A percentile compares a stretch with the other conserved stretches of the same genome.
Evolutionary conservation across 805 yeast species (phyloP).

Genomic region (Dipodascus geniculatus): DNA sequence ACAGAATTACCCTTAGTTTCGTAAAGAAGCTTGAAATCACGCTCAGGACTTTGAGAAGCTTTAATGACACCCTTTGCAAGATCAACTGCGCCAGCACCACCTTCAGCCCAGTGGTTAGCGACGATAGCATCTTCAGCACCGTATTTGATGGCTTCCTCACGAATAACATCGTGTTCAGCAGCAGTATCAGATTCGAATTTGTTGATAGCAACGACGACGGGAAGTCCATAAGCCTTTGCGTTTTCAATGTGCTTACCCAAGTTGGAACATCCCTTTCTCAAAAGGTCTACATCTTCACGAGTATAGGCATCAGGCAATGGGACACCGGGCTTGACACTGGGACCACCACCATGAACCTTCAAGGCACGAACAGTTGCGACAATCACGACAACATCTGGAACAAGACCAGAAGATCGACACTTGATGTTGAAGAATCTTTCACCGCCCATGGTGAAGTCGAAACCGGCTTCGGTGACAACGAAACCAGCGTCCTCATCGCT

Average conservation of each 20-base stretch:
- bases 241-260: constrained; percentile 83
- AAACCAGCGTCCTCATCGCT: constrained; percentile 42
- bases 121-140: constrained; percentile 90
- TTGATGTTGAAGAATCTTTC: constrained; percentile 94
- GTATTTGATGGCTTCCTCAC: constrained; percentile 67
- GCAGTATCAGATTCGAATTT: constrained; percentile 71
- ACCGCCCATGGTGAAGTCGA: constrained; percentile 98
- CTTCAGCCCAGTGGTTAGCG: constrained; percentile 90
- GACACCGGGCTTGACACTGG: constrained; percentile 90
- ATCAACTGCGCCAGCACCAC: constrained; percentile 80
- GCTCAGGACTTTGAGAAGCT: constrained; percentile 36
- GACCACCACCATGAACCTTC: constrained; percentile 95
- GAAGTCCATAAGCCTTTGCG: constrained; percentile 75
- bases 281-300: constrained; percentile 69
- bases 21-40: constrained; percentile 54
- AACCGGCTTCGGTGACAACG: constrained; percentile 96
- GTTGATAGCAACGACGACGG: constrained; percentile 92
- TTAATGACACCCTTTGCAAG: constrained; percentile 74
- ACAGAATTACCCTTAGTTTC: constrained; percentile 53
- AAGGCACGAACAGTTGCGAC: constrained; percentile 95
- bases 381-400: constrained; percentile 83
- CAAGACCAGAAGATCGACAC: constrained; percentile 84
- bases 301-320: constrained; percentile 74
- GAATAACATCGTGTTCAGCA: constrained; percentile 69
- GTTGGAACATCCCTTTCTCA: constrained; percentile 74